Evolutionary conservation across 495 filamentous ascomycete species (phyloP).

Genomic region (Podospora appendiculata): DNA sequence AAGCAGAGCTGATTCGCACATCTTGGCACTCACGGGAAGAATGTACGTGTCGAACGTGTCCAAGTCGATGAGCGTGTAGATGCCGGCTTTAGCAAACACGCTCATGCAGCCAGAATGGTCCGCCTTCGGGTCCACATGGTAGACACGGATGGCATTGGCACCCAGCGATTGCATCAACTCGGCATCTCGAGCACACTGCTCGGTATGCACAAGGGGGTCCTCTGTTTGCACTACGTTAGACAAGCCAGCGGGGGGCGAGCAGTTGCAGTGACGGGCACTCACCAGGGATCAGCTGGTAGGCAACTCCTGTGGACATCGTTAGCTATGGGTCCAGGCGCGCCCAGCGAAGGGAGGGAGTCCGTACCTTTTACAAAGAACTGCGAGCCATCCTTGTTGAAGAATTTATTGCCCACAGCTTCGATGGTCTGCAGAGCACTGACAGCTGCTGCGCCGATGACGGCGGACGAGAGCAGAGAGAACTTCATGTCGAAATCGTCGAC

Average conservation of each 20-base stretch:
- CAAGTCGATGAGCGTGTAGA: slow-evolving; percentile 76
- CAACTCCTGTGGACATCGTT: slow-evolving; percentile 6
- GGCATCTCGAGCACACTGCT: slow-evolving; percentile 74
- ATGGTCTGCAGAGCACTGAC: slow-evolving; percentile 47
- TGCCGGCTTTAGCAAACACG: slow-evolving; percentile 60
- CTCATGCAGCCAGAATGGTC: slow-evolving; percentile 70
- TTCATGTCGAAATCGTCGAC: slow-evolving; percentile 15
- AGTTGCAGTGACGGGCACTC: background rate
- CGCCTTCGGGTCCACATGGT: slow-evolving; percentile 66
- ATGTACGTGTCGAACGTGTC: slow-evolving; percentile 80
- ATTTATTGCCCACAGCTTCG: slow-evolving; percentile 68
- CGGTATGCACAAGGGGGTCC: slow-evolving; percentile 67
- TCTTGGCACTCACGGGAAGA: slow-evolving; percentile 46
- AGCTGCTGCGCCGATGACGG: slow-evolving; percentile 25
- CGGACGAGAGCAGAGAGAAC: slow-evolving; percentile 21
- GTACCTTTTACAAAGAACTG: slow-evolving; percentile 80
- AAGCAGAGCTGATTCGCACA: background rate
- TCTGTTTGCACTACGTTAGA: slow-evolving; percentile 17
- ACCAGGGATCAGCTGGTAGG: slow-evolving; percentile 19
- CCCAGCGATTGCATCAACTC: slow-evolving; percentile 71
- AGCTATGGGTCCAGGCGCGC: too few relatives aligned
- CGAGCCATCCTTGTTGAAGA: slow-evolving; percentile 68
- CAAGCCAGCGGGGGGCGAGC: background rate
- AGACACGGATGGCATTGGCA: slow-evolving; percentile 80
- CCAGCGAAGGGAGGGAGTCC: background rate